Evolutionary conservation across 2,329 filamentous ascomycete genomes (phyloP), one percentile per base, ranked within the genome.

Genomic region (Chaetomium strumarium): DNA sequence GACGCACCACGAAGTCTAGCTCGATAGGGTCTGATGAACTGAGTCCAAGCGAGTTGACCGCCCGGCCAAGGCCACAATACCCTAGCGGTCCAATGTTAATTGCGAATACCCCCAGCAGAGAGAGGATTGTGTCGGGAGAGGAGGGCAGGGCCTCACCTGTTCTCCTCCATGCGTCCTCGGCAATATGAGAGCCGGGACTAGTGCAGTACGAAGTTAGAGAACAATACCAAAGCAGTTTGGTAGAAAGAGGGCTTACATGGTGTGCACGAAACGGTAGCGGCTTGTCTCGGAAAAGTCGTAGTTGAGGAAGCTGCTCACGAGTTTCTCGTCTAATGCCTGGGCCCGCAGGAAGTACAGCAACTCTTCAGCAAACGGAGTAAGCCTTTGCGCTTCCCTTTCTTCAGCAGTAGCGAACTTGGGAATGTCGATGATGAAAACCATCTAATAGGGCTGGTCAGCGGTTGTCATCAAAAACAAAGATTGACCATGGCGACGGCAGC

Each of bases 381-480:
- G 31, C 50, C 52, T 34, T 63, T 71, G 67, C 58, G 69, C 54
- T 60, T 68, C 56, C 56, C 59, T 50, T 20, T 58, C 51, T 46
- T 59, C 60, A n/a, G 63, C 60, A 37, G 64, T 62, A n/a, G 70
- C 62, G 20, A 81, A 67, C 38, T 79, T 76, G 6, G 93, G 92
- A 9, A 97, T 79, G 66, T 99, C 93, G 59, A 99, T 91, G n/a
- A 97, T 66, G 66, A 96, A 97, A 8, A 91, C 82, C 62, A 84
- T 85, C 84, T 87, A 34, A 34, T 16, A 8, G 19, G 9, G 20
- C 24, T 31, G 12, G 47, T 67, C 37, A 65, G 60, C 48, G 37
- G 9, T 39, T 38, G 8, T 12, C 33, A 30, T 11, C 37, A 29
- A 43, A 38, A 30, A 11, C 29, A 52, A 20, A 20, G 53, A 39